A percentile compares a stretch with the other conserved stretches of the same genome.
Evolutionary conservation across 2,329 filamentous ascomycete genomes (phyloP).

Genomic region (Chaetomiaceae sp.): DNA sequence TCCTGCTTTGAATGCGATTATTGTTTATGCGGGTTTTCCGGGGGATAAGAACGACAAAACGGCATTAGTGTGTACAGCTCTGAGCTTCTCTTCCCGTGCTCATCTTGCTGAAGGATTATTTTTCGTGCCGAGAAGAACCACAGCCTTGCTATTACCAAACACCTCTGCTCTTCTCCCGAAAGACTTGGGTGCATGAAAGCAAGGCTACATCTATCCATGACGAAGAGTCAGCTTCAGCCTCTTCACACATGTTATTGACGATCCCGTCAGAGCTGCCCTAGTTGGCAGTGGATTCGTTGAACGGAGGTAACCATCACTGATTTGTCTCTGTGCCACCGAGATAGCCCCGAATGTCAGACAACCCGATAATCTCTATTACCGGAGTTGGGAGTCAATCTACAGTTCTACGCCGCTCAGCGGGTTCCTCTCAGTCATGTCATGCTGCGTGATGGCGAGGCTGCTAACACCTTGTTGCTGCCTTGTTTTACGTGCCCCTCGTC

Average conservation of each 20-base stretch:
- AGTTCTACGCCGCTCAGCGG: too few species aligned
- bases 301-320: too few species aligned
- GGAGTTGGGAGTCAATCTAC: too few species aligned
- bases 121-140: constrained; percentile 49
- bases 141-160: constrained; percentile 54
- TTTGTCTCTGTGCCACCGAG: too few species aligned
- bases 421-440: too few species aligned
- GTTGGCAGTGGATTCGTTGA: too few species aligned
- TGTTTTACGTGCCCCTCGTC: constrained; percentile 7
- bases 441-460: too few species aligned
- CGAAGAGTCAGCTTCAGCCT: neutral
- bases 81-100: constrained; percentile 42
- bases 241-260: too few species aligned
- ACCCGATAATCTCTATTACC: too few species aligned
- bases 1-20: neutral
- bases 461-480: too few species aligned
- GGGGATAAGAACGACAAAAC: constrained; percentile 21
- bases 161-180: constrained; percentile 37
- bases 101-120: constrained; percentile 51
- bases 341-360: too few species aligned
- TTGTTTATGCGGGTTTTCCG: neutral
- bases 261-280: too few species aligned
- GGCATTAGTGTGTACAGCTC: constrained; percentile 58
- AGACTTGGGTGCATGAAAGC: constrained; percentile 51
- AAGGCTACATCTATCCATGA: constrained; percentile 36